Percentiles rank a stretch among this genome's conserved stretches.
Evolutionary conservation across 192 early-diverging fungal species (phyloP).

Genomic region (Neocallimastix lanati): DNA sequence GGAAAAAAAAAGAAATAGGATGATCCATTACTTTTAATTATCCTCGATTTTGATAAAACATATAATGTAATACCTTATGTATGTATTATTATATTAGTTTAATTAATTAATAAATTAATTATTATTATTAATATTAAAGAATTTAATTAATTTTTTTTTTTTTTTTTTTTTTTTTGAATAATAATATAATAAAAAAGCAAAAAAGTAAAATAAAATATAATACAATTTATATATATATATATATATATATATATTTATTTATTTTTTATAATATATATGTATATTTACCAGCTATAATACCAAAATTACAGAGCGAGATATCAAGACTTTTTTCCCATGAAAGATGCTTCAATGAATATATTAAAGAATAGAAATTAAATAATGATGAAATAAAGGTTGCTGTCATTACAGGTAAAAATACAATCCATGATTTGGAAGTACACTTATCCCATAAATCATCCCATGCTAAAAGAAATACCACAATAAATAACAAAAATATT

Average conservation of each 20-base stretch:
- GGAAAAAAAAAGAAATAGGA: background rate
- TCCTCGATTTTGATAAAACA: background rate
- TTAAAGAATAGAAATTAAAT: background rate
- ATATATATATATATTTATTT: no score
- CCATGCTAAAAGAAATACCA: background rate
- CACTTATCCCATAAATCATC: background rate
- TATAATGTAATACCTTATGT: background rate
- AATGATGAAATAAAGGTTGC: background rate
- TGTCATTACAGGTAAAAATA: background rate
- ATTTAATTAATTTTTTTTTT: no score
- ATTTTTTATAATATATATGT: no score
- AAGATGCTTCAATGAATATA: background rate
- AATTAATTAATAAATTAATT: no score
- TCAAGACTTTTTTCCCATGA: background rate
- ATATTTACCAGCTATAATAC: background rate
- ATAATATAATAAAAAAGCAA: no score
- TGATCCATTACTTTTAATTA: background rate
- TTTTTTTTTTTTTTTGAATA: no score
- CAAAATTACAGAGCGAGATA: background rate
- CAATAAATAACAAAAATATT: background rate
- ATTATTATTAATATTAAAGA: no score
- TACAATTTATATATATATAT: no score
- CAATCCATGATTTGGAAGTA: background rate
- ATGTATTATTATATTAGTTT: no score
- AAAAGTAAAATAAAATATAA: no score